Evolutionary conservation across 139 green algal species (phyloP), one percentile per base, ranked within the genome.

Genomic region (Coelastrella sp.): DNA sequence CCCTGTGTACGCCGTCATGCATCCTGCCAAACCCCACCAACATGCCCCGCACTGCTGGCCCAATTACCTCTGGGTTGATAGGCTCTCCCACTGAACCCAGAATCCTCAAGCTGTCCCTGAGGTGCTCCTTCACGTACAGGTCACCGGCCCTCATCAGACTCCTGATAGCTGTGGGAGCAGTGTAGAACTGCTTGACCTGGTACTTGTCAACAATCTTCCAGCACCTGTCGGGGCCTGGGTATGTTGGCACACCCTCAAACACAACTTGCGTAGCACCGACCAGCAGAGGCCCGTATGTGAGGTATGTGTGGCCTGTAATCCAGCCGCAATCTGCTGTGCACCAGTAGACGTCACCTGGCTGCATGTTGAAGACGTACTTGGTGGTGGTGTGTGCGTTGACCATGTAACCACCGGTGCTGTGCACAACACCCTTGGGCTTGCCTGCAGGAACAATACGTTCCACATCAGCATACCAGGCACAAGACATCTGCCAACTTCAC

Each of bases 321-420:
- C 98, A 99, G 60, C 98, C 98, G 93, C 98, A 99, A 95, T 99
- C 98, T 5, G 98, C 98, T 11, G 97, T 99, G 93, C 95, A 99
- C 95, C 96, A 99, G 94, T 97, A 99, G 2, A 99, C 91, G 82
- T 99, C 98, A 3, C 88, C 88, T 4, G 80, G 88, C 13, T 59
- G 20, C 80, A 91, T 83, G 88, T 88, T 88, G 71, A 91, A 91
- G 22, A 88, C 88, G 57, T 91, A 88, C 68, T 88, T 88, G 80
- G 68, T 85, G 22, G 88, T 91, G 68, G 80, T 88, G 71, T 66
- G 61, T 3, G 88, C 96, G 94, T 96, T 95, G 57, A 98, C 91
- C 97, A 99, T 98, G 95, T 97, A 98, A 57, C 96, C 96, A 13
- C 94, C 93, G 4, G 95, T 98, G 90, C 92, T 97, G 94, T 99